Evolutionary conservation across 164 flowering plant genomes (phyloP).

Genomic region (Platanus orientalis): DNA sequence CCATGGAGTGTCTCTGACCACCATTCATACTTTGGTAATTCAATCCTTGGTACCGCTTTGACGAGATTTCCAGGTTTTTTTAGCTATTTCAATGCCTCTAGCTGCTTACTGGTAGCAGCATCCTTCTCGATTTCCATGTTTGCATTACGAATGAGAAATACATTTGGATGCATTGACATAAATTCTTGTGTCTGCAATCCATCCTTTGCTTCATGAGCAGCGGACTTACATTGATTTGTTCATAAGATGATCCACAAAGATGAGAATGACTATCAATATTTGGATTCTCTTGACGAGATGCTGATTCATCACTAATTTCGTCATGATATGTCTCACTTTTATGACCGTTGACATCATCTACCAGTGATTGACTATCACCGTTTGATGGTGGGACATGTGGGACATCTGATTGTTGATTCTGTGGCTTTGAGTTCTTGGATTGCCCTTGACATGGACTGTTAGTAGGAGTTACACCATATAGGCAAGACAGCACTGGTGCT

Average conservation of each 20-base stretch:
- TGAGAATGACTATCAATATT: constrained; percentile 25
- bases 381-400: constrained; percentile 23
- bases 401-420: constrained; percentile 32
- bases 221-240: constrained; percentile 22
- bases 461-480: constrained; percentile 34
- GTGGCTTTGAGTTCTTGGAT: constrained; percentile 31
- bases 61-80: too few relatives aligned
- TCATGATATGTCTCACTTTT: constrained; percentile 33
- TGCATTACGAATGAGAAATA: constrained; percentile 29
- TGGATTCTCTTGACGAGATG: constrained; percentile 24
- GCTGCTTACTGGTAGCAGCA: constrained; percentile 23
- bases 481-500: constrained; percentile 74
- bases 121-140: constrained; percentile 57
- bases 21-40: too few relatives aligned
- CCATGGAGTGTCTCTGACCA: too few relatives aligned
- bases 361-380: constrained; percentile 26
- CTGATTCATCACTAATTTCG: constrained; percentile 22
- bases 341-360: constrained; percentile 28
- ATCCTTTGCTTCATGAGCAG: constrained; percentile 29
- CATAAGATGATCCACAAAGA: constrained; percentile 14
- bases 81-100: too few relatives aligned
- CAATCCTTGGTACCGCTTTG: too few relatives aligned
- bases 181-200: constrained; percentile 24
- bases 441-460: constrained; percentile 33
- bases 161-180: constrained; percentile 28